Conservation (phyloP, 129 eudicot genomes). For the Artemisia argyi region DNA sequence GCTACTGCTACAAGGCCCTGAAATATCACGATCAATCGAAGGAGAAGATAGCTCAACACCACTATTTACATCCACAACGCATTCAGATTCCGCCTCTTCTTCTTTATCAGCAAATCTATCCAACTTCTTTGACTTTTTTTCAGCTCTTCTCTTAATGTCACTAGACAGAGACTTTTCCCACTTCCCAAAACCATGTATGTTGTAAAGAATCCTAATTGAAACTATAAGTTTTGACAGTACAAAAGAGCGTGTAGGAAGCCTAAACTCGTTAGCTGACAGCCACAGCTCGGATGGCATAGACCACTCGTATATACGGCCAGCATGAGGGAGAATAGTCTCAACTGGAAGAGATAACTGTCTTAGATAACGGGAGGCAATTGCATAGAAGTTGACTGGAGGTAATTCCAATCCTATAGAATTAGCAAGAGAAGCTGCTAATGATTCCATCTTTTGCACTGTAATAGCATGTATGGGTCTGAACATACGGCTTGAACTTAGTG, state of each 20-base stretch:
- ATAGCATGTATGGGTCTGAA: slow-evolving; percentile 52
- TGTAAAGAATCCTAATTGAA: slow-evolving; percentile 58
- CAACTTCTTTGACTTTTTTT: slow-evolving; percentile 14
- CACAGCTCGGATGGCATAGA: slow-evolving; percentile 76
- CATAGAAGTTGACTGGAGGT: slow-evolving; percentile 75
- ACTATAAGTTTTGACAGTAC: slow-evolving; percentile 75
- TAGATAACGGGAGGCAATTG: slow-evolving; percentile 73
- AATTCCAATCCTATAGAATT: slow-evolving; percentile 47
- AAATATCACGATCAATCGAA: too few relatives aligned
- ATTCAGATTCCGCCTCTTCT: too few relatives aligned
- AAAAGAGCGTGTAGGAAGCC: slow-evolving; percentile 70
- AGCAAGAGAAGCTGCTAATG: slow-evolving; percentile 65
- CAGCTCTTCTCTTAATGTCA: slow-evolving; percentile 24
- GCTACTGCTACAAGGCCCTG: too few relatives aligned
- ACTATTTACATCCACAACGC: too few relatives aligned
- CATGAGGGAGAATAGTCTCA: slow-evolving; percentile 55
- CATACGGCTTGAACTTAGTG: slow-evolving; percentile 62
- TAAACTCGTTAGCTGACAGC: slow-evolving; percentile 59
- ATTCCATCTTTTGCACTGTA: slow-evolving; percentile 59
- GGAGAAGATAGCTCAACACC: too few relatives aligned
- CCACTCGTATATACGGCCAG: slow-evolving; percentile 70
- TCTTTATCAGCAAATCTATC: slow-evolving; percentile 20
- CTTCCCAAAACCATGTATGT: slow-evolving; percentile 75
- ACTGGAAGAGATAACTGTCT: slow-evolving; percentile 58
- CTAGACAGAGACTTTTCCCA: slow-evolving; percentile 64